Evolutionary conservation across 176 grass and related monocot genomes (phyloP).

Genomic region (Rhynchospora breviuscula): DNA sequence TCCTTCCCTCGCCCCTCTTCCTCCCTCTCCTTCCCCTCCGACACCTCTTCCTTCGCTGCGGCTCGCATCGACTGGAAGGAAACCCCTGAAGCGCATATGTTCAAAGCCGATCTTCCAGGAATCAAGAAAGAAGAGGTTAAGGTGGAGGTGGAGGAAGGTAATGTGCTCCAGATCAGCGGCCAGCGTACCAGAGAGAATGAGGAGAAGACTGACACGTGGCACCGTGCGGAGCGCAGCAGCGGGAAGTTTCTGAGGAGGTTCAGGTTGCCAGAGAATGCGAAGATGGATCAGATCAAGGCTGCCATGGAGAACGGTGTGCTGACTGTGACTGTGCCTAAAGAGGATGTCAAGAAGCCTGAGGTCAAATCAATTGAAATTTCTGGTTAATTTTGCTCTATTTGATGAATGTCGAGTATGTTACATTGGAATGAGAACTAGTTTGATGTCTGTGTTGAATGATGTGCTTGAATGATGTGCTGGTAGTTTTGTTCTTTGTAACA

Average conservation of each 20-base stretch:
- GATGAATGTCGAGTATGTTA: neutral
- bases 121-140: conserved; percentile 13
- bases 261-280: conserved; percentile 10
- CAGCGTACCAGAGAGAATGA: neutral
- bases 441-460: too few species aligned
- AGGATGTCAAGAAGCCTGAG: neutral
- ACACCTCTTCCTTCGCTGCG: neutral
- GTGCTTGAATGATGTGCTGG: too few species aligned
- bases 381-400: neutral
- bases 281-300: conserved; percentile 15
- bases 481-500: too few species aligned
- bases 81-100: neutral
- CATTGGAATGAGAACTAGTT: neutral
- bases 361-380: conserved; percentile 12
- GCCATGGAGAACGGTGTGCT: conserved; percentile 13
- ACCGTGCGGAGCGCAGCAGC: neutral
- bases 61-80: conserved; percentile 19
- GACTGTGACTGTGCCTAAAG: conserved; percentile 13
- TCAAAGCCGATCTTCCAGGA: conserved; percentile 8
- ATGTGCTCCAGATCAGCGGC: conserved; percentile 5
- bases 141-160: conserved; percentile 16
- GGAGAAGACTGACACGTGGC: conserved; percentile 7
- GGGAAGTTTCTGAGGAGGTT: conserved; percentile 17
- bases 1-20: neutral
- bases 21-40: neutral